Percentiles rank a stretch among this genome's conserved stretches.
Evolutionary conservation across 306 rosid genomes (phyloP).

Genomic region (Prosopis cineraria): DNA sequence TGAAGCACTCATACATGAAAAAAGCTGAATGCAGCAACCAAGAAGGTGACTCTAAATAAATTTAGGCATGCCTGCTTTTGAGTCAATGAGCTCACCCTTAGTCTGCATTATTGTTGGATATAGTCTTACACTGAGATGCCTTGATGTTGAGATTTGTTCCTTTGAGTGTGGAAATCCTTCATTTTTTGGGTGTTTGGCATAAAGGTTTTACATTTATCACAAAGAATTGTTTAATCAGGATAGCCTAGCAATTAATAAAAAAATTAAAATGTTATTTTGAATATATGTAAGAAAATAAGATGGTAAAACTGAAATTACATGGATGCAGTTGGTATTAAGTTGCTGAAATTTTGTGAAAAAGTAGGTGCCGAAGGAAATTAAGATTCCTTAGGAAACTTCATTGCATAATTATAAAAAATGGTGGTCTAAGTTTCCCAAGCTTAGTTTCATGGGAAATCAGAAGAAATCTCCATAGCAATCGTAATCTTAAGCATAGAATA

Average conservation of each 20-base stretch:
- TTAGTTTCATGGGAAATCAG: neutral
- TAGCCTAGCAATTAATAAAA: neutral
- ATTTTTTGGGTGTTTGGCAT: neutral
- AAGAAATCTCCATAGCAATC: neutral
- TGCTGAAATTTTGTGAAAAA: neutral
- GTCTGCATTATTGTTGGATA: neutral
- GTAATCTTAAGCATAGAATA: neutral
- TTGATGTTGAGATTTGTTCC: neutral
- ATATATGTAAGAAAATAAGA: neutral
- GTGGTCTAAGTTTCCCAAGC: neutral
- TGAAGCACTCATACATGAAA: neutral
- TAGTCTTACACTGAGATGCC: neutral
- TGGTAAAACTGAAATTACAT: neutral
- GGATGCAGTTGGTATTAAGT: neutral
- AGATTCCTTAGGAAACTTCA: neutral
- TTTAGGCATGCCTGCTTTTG: neutral
- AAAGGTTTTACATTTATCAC: neutral
- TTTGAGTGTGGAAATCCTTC: neutral
- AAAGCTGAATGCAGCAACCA: neutral
- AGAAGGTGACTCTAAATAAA: conserved; percentile 5
- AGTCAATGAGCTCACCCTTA: neutral
- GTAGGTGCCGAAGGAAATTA: neutral
- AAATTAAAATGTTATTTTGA: neutral
- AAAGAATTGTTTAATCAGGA: neutral
- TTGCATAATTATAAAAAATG: neutral